Evolutionary conservation across 1,284 basidiomycete species (phyloP), one percentile per base, ranked within the genome.

Genomic region (Erythrobasidium hasegawianum): DNA sequence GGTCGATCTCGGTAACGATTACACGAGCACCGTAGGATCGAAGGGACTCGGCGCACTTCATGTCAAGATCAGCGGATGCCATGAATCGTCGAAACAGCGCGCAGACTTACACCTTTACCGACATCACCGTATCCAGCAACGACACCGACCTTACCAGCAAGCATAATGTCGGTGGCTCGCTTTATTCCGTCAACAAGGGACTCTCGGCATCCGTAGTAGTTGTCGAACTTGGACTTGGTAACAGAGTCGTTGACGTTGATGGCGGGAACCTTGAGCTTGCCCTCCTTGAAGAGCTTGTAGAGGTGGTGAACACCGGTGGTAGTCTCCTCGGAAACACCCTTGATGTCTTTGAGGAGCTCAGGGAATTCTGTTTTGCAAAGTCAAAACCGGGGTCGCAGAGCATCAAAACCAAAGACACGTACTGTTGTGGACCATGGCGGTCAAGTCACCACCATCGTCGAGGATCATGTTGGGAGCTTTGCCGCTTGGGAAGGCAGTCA

Each of bases 161-260:
- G 87, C 95, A 99, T 99, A 79, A 99, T 92, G 80, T 99, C 95
- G 74, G 95, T 99, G 70, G 95, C 95, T 78, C 95, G 92, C 86
- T 99, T 99, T 84, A 99, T 97, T 77, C 95, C 95, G 79, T 99
- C 95, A 73, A 99, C 96, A 72, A 99, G 89, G 58, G 95, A 99
- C 82, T 99, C 96, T 76, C 96, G 90, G 83, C 95, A 99, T 71
- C 93, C 93, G 79, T 97, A 97, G 80, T 89, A 88, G 79, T 83
- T 84, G 80, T 84, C 83, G 78, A 98, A 98, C 84, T 98, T 98
- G 78, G 93, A 97, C 83, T 99, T 99, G 75, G 96, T 99, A 77
- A 99, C 96, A 24, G 95, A 97, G 82, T 97, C 77, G 56, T 65
- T 65, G 79, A 99, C 96, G 80, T 99, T 99, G 85, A 99, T 98